These are phyloP conservation scores for Trichothecium sympodiale DNA, from an alignment of 2,329 filamentous ascomycete species.

Conservation along the genomic window DNA sequence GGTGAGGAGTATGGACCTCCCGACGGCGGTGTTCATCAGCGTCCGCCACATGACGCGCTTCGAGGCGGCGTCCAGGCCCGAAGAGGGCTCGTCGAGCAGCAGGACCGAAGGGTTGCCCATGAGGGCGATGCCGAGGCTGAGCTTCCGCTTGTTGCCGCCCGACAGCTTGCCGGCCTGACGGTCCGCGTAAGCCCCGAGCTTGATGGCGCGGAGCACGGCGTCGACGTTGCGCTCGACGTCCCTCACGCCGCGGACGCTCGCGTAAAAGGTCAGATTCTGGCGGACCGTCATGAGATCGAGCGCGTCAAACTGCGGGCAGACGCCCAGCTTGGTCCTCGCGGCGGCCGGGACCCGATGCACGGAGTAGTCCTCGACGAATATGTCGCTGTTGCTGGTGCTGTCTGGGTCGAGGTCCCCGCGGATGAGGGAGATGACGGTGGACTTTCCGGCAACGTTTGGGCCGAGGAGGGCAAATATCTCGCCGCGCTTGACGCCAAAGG, in stretches of 20 bases:
- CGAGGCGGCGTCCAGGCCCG: slow-evolving; percentile 79
- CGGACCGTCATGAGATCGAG: slow-evolving; percentile 84
- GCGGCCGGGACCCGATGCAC: neutral
- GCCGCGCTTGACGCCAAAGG: slow-evolving; percentile 61
- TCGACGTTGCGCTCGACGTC: slow-evolving; percentile 67
- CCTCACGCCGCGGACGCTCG: slow-evolving; percentile 65
- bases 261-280: slow-evolving; percentile 83
- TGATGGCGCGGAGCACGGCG: slow-evolving; percentile 67
- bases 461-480: slow-evolving; percentile 77
- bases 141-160: slow-evolving; percentile 88
- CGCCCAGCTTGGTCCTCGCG: neutral
- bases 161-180: slow-evolving; percentile 72
- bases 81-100: slow-evolving; percentile 79
- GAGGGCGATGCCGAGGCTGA: slow-evolving; percentile 80
- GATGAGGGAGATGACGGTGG: slow-evolving; percentile 72
- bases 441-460: slow-evolving; percentile 80
- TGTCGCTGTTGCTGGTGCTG: slow-evolving; percentile 8
- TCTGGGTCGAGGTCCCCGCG: slow-evolving; percentile 66
- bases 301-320: slow-evolving; percentile 65
- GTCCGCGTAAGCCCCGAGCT: slow-evolving; percentile 56
- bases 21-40: slow-evolving; percentile 58
- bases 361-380: slow-evolving; percentile 1
- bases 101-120: slow-evolving; percentile 87
- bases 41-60: slow-evolving; percentile 93
- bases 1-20: slow-evolving; percentile 74